A percentile compares a stretch with the other conserved stretches of the same genome.
phyloP scores from a whole-genome alignment of 1,284 basidiomycete genomes.

The Chalciporus piperatoides region DNA sequence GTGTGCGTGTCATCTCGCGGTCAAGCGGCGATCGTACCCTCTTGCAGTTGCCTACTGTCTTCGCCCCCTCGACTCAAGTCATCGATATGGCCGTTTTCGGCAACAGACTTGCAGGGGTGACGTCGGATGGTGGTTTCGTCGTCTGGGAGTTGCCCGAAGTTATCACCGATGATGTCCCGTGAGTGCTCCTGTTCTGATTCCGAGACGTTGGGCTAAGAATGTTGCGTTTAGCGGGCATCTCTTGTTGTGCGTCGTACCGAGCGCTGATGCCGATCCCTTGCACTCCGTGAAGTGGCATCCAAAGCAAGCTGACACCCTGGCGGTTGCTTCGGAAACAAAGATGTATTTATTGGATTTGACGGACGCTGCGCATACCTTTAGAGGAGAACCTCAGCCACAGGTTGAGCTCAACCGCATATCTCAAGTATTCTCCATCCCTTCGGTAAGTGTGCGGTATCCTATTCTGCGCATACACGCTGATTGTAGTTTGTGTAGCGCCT shows the following conservation, averaged over 20 bases:
- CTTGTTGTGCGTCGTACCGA: slow-evolving; percentile 65
- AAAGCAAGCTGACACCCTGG: slow-evolving; percentile 68
- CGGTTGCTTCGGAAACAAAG: slow-evolving; percentile 69
- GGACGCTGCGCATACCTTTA: slow-evolving; percentile 52
- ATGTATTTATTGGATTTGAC: slow-evolving; percentile 70
- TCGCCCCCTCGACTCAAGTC: slow-evolving; percentile 59
- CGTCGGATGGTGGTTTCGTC: slow-evolving; percentile 80
- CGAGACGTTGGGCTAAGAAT: slow-evolving; percentile 10
- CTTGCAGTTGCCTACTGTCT: slow-evolving; percentile 65
- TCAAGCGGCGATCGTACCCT: slow-evolving; percentile 81
- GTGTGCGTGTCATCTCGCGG: slow-evolving; percentile 79
- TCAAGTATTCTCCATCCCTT: slow-evolving; percentile 61
- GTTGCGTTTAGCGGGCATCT: slow-evolving; percentile 52
- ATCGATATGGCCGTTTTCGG: slow-evolving; percentile 79
- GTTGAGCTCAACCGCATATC: slow-evolving; percentile 62
- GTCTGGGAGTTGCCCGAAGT: slow-evolving; percentile 79
- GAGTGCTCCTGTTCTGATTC: slow-evolving; percentile 33
- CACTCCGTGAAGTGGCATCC: slow-evolving; percentile 83
- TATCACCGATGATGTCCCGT: slow-evolving; percentile 82
- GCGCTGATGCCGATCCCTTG: slow-evolving; percentile 55
- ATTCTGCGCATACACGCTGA: slow-evolving; percentile 5
- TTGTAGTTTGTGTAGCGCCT: slow-evolving; percentile 48
- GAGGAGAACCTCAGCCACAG: slow-evolving; percentile 61
- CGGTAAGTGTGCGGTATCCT: slow-evolving; percentile 43
- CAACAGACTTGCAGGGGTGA: slow-evolving; percentile 78